Percentiles rank a stretch among this genome's conserved stretches.
phyloP scores from a whole-genome alignment of 352 stramenopile species.

The Peronospora destructor region DNA sequence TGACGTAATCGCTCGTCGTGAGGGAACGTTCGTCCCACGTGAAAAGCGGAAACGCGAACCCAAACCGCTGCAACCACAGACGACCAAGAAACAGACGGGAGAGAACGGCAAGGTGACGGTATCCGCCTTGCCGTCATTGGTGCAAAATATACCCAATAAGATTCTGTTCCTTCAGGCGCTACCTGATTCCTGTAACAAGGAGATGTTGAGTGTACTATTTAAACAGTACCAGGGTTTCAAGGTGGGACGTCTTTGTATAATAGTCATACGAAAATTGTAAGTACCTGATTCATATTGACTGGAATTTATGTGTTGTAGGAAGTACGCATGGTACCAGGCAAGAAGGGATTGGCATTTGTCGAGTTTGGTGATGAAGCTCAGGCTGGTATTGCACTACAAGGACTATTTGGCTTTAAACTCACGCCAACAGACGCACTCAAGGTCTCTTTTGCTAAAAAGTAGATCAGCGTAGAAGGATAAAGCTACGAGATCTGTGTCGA shows the following conservation, averaged over 20 bases:
- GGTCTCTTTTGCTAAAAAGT: constrained; percentile 86
- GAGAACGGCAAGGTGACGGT: constrained; percentile 10
- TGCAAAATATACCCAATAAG: constrained; percentile 79
- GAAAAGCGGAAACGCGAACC: constrained; percentile 77
- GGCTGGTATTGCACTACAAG: constrained; percentile 71
- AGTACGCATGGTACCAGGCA: constrained; percentile 91
- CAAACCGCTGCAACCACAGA: constrained; percentile 34
- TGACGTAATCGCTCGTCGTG: constrained; percentile 67
- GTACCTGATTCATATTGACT: no score
- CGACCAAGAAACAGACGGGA: constrained; percentile 24
- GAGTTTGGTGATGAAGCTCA: constrained; percentile 90
- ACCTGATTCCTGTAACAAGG: constrained; percentile 91
- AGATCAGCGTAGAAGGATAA: constrained; percentile 2
- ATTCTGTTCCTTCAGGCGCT: constrained; percentile 92
- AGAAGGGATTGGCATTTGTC: constrained; percentile 92
- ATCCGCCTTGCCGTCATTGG: constrained; percentile 27
- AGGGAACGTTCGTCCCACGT: constrained; percentile 65
- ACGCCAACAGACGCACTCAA: constrained; percentile 74
- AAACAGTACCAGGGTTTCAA: constrained; percentile 95
- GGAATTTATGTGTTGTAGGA: no score
- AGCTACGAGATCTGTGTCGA: no score
- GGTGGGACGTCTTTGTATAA: constrained; percentile 36
- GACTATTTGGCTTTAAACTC: constrained; percentile 79
- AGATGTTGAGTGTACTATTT: constrained; percentile 95
- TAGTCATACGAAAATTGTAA: no score